Evolutionary conservation across 495 filamentous ascomycete genomes (phyloP), one percentile per base, ranked within the genome.

Genomic region (Podospora tetraspora): DNA sequence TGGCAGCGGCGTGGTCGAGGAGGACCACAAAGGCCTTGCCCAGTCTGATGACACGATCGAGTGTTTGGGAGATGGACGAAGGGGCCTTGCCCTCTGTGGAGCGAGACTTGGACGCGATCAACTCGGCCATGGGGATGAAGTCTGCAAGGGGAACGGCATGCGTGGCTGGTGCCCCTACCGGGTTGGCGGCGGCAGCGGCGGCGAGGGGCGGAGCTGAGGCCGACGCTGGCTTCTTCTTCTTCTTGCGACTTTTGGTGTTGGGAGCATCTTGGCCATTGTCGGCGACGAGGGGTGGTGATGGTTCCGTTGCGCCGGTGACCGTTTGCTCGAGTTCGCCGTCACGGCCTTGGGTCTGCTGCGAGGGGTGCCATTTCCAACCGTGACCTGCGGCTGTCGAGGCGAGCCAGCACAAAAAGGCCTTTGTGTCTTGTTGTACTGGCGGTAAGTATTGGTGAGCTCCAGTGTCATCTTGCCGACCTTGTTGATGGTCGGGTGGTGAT

Each of bases 51-150:
- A 63, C 60, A 16, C 24, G 37, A 1, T 29, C 25, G 25, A 32
- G 32, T 0, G 34, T 25, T 2, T 8, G 21, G 30, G 24, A 3
- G 9, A 66, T 66, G 11, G 63, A 37, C 4, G 52, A 66, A 21
- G 23, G 25, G 11, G 59, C 1, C 7, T 22, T 58, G 10, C 7
- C 1, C 3, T 6, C 2, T 19, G 43, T 9, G 43, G 43, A n/a
- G 9, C 43, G 6, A 8, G 63, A 52, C 37, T 37, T 63, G 27
- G 11, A 29, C 6, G 32, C 62, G 21, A 64, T 16, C 4, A 64
- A 16, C 32, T 64, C 25, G 62, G 62, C 37, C 62, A 64, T 57
- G 30, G 62, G 62, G 21, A 64, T n/a, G n/a, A 64, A 64, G 62
- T 64, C 62, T 13, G 25, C 1, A 24, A 64, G 37, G 19, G 62